Evolutionary conservation across 257 asterid genomes (phyloP), one percentile per base, ranked within the genome.

Genomic region (Fraxinus anomala): DNA sequence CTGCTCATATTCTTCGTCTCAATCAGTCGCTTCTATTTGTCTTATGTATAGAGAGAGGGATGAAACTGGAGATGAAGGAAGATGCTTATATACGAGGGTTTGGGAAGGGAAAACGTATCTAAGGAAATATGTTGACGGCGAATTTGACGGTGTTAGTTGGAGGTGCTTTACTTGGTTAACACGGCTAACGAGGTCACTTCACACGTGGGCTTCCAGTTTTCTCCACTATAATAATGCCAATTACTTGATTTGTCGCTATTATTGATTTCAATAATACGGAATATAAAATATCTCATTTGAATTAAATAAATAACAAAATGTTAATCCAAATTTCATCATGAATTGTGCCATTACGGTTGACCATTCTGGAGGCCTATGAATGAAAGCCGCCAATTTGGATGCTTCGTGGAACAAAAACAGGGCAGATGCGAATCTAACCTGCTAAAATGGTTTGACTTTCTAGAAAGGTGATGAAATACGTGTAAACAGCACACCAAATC

Each of bases 171-270:
- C 82, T 59, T 70, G 44, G 67, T 56, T 47, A 44, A 44, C 59
- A 65, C 76, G 83, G 49, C 79, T 73, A 70, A 65, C 37, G 80
- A 8, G 72, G 71, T 24, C 63, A 51, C 71, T 34, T 23, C 54
- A 77, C 85, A 81, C 83, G 83, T 73, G 79, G 71, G 59, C 81
- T 72, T 84, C 85, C 70, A 77, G 77, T 75, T 56, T 33, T 5
- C 24, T 44, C 79, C 40, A 74, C 75, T 54, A 21, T 36, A 56
- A 56, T 17, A 73, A 78, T 56, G 65, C 70, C 24, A 34, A n/a
- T 33, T 37, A 26, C 17, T 70, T 70, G 42, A 69, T 69, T 39
- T 69, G 40, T 16, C 73, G 47, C 40, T 54, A 11, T 10, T 40
- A 39, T 1, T 37, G 42, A 37, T 6, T 37, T 26, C 28, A 26